Evolutionary conservation across 495 filamentous ascomycete genomes (phyloP).

Genomic region (Letharia columbiana): DNA sequence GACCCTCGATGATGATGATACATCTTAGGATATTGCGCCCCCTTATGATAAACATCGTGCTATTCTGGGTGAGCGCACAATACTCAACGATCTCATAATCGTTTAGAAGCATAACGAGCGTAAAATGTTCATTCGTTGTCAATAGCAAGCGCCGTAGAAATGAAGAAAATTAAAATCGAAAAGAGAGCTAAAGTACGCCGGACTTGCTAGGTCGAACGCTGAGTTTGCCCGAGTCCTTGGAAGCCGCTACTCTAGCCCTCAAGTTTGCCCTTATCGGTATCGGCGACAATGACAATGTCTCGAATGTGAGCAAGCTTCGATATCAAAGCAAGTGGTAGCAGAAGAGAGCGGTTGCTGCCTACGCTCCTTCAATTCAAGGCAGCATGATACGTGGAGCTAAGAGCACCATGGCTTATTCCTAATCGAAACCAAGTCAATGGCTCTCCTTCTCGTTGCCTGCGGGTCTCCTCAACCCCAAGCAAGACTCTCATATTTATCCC

Average conservation of each 20-base stretch:
- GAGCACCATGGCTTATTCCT: neutral
- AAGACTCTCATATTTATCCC: slow-evolving; percentile 34
- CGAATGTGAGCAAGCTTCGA: neutral
- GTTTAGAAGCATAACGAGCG: too few species aligned
- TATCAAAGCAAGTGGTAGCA: neutral
- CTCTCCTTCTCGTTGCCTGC: slow-evolving; percentile 11
- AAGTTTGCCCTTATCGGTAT: neutral
- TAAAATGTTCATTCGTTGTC: too few species aligned
- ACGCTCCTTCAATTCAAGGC: neutral
- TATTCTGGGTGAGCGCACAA: too few species aligned
- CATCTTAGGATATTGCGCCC: too few species aligned
- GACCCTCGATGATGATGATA: too few species aligned
- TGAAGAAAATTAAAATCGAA: too few species aligned
- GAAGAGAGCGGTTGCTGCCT: neutral
- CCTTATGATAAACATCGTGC: too few species aligned
- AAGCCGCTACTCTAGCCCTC: neutral
- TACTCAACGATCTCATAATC: too few species aligned
- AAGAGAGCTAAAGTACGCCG: too few species aligned
- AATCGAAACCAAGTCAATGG: slow-evolving; percentile 14
- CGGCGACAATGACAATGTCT: neutral
- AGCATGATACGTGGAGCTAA: neutral
- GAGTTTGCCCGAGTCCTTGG: too few species aligned
- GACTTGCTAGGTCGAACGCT: too few species aligned
- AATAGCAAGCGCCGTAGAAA: too few species aligned
- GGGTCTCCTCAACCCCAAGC: slow-evolving; percentile 26